phyloP scores from a whole-genome alignment of 1,284 basidiomycete genomes.

The Paramarasmius palmivorus region DNA sequence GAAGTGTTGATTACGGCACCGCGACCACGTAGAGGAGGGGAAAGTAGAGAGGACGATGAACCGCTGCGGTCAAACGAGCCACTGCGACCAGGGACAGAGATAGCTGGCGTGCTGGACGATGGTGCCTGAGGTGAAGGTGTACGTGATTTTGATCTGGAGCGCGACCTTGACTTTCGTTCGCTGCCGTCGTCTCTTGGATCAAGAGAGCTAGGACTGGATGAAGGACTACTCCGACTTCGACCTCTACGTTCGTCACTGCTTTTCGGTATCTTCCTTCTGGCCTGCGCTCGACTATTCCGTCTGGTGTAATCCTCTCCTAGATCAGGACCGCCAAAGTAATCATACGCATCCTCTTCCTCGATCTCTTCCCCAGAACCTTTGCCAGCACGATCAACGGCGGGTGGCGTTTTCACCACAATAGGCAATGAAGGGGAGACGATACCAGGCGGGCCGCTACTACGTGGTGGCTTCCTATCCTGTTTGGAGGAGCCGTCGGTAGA shows the following conservation, averaged over 20 bases:
- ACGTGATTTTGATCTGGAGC: slow-evolving; percentile 41
- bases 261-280: slow-evolving; percentile 12
- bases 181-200: slow-evolving; percentile 19
- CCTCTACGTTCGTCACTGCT: slow-evolving; percentile 10
- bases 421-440: slow-evolving; percentile 10
- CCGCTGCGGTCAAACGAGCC: slow-evolving; percentile 19
- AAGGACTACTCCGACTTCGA: slow-evolving; percentile 1
- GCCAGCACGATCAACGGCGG: slow-evolving; percentile 5
- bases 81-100: slow-evolving; percentile 24
- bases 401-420: slow-evolving; percentile 17
- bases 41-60: slow-evolving; percentile 25
- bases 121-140: slow-evolving; percentile 39
- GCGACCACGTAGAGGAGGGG: slow-evolving; percentile 34
- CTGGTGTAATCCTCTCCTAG: slow-evolving; percentile 41
- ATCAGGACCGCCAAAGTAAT: slow-evolving; percentile 64
- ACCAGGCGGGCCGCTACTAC: slow-evolving; percentile 1
- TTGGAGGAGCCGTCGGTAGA: slow-evolving; percentile 9
- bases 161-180: slow-evolving; percentile 27
- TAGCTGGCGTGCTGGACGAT: slow-evolving; percentile 13
- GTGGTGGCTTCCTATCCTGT: background rate
- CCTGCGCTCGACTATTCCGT: slow-evolving; percentile 2
- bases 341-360: slow-evolving; percentile 49
- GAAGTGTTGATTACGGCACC: slow-evolving; percentile 11
- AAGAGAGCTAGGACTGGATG: slow-evolving; percentile 9
- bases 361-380: slow-evolving; percentile 16